Evolutionary conservation across 805 yeast species (phyloP).

Genomic region (Cyberlindnera nakhonratchasimensis): DNA sequence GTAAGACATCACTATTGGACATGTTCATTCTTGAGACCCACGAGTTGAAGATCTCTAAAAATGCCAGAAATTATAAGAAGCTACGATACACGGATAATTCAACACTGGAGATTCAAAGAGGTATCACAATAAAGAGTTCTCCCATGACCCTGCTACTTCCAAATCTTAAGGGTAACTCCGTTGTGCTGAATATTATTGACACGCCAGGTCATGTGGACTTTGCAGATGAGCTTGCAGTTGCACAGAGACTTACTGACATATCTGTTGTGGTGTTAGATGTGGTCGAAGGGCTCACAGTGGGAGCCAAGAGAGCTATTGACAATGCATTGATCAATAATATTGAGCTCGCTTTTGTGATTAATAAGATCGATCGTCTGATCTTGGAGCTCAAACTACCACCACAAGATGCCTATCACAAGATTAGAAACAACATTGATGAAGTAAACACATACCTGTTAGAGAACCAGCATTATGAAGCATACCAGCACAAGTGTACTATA

Average conservation of each 20-base stretch:
- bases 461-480: slow-evolving; percentile 28
- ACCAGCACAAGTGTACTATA: slow-evolving; percentile 25
- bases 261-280: slow-evolving; percentile 73
- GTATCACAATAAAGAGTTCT: slow-evolving; percentile 59
- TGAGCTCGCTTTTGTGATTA: slow-evolving; percentile 59
- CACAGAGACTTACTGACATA: slow-evolving; percentile 60
- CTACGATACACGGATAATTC: slow-evolving; percentile 73
- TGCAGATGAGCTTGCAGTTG: slow-evolving; percentile 63
- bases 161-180: slow-evolving; percentile 50
- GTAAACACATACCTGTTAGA: slow-evolving; percentile 52
- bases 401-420: slow-evolving; percentile 64
- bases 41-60: slow-evolving; percentile 50
- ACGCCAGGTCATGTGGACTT: slow-evolving; percentile 93
- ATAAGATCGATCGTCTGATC: slow-evolving; percentile 83
- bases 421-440: slow-evolving; percentile 56
- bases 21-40: slow-evolving; percentile 67
- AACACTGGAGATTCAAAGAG: slow-evolving; percentile 64
- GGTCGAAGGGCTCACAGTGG: slow-evolving; percentile 74
- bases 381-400: slow-evolving; percentile 77
- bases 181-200: slow-evolving; percentile 64
- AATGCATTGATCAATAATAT: slow-evolving; percentile 48
- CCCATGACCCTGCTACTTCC: slow-evolving; percentile 60
- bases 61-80: slow-evolving; percentile 47
- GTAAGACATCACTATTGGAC: slow-evolving; percentile 81
- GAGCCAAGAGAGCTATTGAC: slow-evolving; percentile 49